Evolutionary conservation across 257 asterid genomes (phyloP).

Genomic region (Lithospermum erythrorhizon): DNA sequence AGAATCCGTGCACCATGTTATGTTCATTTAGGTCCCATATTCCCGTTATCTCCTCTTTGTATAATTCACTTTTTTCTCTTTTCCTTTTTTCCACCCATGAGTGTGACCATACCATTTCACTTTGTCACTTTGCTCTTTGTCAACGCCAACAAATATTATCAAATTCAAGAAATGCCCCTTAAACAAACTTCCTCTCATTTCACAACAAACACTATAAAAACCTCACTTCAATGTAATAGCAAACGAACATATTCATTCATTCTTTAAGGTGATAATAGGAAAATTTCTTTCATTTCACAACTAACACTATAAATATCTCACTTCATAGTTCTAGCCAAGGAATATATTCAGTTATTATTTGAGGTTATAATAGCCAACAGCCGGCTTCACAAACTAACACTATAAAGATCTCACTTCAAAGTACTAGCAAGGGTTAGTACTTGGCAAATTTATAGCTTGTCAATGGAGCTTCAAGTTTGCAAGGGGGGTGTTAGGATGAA

Average conservation of each 20-base stretch:
- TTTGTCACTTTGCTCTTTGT: constrained; percentile 30
- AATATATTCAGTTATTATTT: no score
- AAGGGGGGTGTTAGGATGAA: constrained; percentile 16
- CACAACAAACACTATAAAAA: no score
- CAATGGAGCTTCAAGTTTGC: neutral
- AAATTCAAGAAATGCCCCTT: constrained; percentile 15
- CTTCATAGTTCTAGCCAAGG: no score
- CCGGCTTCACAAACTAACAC: neutral
- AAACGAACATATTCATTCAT: neutral
- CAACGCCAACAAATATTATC: constrained; percentile 24
- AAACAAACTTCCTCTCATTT: neutral
- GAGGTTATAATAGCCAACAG: neutral
- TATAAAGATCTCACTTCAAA: no score
- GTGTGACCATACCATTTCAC: constrained; percentile 1
- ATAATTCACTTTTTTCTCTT: constrained; percentile 18
- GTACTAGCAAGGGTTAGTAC: no score
- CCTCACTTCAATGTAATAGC: neutral
- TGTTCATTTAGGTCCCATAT: neutral
- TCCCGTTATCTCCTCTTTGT: constrained; percentile 28
- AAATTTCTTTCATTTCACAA: neutral
- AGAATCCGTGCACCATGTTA: no score
- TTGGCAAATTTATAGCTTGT: no score
- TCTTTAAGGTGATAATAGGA: neutral
- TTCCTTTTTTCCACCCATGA: constrained; percentile 3
- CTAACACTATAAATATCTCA: no score